Percentiles rank a stretch among this genome's conserved stretches.
Conservation (phyloP, 83 land plant species). For the Thuja plicata region DNA sequence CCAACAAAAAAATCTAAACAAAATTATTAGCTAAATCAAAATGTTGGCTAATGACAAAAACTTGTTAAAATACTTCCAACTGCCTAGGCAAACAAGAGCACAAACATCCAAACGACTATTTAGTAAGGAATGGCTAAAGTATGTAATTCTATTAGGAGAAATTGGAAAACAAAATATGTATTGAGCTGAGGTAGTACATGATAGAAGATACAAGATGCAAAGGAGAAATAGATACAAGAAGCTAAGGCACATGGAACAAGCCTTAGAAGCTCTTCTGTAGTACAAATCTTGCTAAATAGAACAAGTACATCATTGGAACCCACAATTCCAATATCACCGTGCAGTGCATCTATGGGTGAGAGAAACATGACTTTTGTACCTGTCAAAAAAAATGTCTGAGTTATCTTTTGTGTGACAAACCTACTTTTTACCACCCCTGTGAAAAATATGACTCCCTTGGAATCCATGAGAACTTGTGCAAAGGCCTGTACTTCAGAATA, state of each 20-base stretch:
- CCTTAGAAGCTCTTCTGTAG: constrained; percentile 79
- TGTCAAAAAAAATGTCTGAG: constrained; percentile 90
- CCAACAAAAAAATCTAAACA: too few relatives aligned
- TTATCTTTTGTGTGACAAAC: constrained; percentile 88
- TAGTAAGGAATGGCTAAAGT: too few relatives aligned
- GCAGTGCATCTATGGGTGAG: constrained; percentile 81
- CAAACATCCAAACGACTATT: too few relatives aligned
- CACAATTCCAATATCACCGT: constrained; percentile 93
- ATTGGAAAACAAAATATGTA: too few relatives aligned
- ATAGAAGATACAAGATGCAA: too few relatives aligned
- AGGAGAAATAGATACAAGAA: too few relatives aligned
- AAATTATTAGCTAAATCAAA: too few relatives aligned
- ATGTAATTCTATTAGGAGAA: too few relatives aligned
- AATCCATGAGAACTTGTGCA: constrained; percentile 64
- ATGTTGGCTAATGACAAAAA: too few relatives aligned
- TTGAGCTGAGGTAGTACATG: too few relatives aligned
- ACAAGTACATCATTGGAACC: constrained; percentile 59
- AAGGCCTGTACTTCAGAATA: constrained; percentile 68
- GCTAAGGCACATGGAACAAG: constrained; percentile 87
- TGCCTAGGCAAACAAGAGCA: too few relatives aligned
- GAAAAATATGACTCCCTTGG: constrained; percentile 84
- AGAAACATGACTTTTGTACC: constrained; percentile 74
- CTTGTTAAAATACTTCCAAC: too few relatives aligned
- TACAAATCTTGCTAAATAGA: constrained; percentile 84
- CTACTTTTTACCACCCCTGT: constrained; percentile 98